These are phyloP conservation scores for Clarkia xantiana DNA, from an alignment of 345 rosid genomes.

Conservation along the genomic window DNA sequence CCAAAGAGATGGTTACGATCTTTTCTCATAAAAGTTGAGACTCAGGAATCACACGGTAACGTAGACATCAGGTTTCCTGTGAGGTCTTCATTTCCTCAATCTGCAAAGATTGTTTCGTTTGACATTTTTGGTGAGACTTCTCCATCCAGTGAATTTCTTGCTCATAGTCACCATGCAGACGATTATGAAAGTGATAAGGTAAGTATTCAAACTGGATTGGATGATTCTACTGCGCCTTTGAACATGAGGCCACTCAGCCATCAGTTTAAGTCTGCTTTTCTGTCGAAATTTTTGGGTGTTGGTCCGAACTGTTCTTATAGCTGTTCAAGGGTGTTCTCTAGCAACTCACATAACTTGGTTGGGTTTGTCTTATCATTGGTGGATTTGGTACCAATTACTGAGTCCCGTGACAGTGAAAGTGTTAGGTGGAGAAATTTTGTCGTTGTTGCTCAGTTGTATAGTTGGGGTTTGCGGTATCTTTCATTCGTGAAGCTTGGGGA, in stretches of 20 bases:
- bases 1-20: slow-evolving; percentile 74
- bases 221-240: slow-evolving; percentile 16
- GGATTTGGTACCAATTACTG: slow-evolving; percentile 20
- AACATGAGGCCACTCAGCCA: slow-evolving; percentile 16
- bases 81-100: slow-evolving; percentile 48
- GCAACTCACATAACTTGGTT: slow-evolving; percentile 51
- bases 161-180: slow-evolving; percentile 15
- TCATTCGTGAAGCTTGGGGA: slow-evolving; percentile 53
- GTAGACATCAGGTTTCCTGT: slow-evolving; percentile 57
- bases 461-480: slow-evolving; percentile 70
- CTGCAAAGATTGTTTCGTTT: slow-evolving; percentile 80
- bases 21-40: slow-evolving; percentile 47
- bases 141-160: slow-evolving; percentile 26
- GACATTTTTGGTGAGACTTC: slow-evolving; percentile 35
- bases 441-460: slow-evolving; percentile 45
- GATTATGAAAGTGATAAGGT: slow-evolving; percentile 16
- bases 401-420: slow-evolving; percentile 20
- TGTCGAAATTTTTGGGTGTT: slow-evolving; percentile 17
- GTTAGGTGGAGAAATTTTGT: slow-evolving; percentile 26
- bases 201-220: slow-evolving; percentile 16
- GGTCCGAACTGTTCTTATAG: slow-evolving; percentile 24
- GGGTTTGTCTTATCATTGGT: slow-evolving; percentile 55
- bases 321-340: slow-evolving; percentile 69
- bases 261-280: slow-evolving; percentile 18
- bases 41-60: slow-evolving; percentile 40